Evolutionary conservation across 352 stramenopile genomes (phyloP), one percentile per base, ranked within the genome.

Genomic region (Pythium vanterpoolii): DNA sequence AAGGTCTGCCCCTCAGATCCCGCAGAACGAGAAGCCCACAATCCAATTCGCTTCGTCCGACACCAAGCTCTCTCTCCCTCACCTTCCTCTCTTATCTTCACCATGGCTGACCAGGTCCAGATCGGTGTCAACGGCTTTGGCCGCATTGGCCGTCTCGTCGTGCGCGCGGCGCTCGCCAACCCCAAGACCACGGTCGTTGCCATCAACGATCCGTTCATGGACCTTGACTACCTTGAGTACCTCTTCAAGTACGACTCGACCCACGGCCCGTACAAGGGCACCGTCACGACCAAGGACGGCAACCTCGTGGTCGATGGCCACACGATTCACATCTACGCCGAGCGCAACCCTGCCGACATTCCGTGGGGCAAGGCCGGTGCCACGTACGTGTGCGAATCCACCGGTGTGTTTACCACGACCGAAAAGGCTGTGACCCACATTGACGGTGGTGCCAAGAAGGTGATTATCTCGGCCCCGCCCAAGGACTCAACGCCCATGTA

Each of bases 161-260:
- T 54, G 65, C 68, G 69, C 34, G 72, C 71, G n/a, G 72, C 73
- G 28, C 68, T 84, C 52, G 68, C 62, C 39, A 84, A 84, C 68
- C 72, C 74, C 33, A 74, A 83, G 60, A 75, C 72, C 24, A 76
- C 55, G 46, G 69, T 83, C 33, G 74, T 80, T 2, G 74, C 74
- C 52, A 80, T 83, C 62, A 83, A 83, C 67, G 74, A 83, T 39
- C 74, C 74, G 51, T 83, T 83, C 72, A 83, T 83, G 74, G 72
- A 79, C 68, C 47, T 82, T 16, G 71, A 79, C 53, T 79, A 82
- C 69, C 71, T 84, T 73, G 86, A 85, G 39, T 98, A 99, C 78
- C 81, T 97, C 60, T 94, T 98, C 79, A 98, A 98, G 89, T 98
- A 98, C 74, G 96, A 98, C 78, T 96, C 94, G 66, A 93, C 97